Evolutionary conservation across 1,284 basidiomycete species (phyloP).

Genomic region (Puccinia coronata): DNA sequence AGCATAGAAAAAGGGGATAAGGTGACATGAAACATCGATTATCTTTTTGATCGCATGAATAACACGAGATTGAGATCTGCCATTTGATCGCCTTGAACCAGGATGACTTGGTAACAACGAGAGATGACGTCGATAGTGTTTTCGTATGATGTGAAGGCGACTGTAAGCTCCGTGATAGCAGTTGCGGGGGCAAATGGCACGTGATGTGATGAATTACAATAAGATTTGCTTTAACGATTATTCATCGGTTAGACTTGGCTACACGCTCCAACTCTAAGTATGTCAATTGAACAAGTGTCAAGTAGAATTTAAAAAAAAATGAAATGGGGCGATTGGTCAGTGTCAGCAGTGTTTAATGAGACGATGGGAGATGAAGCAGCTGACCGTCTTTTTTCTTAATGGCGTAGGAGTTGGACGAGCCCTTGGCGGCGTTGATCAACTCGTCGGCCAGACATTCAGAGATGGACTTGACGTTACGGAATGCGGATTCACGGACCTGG

Average conservation of each 20-base stretch:
- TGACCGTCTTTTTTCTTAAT: slow-evolving; percentile 80
- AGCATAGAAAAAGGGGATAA: no score
- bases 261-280: slow-evolving; percentile 90
- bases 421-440: slow-evolving; percentile 99
- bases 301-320: background rate
- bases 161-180: background rate
- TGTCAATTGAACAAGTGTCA: background rate
- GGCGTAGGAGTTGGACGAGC: slow-evolving; percentile 99
- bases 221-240: background rate
- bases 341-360: background rate
- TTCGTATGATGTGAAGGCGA: background rate
- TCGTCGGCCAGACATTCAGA: slow-evolving; percentile 94
- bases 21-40: no score
- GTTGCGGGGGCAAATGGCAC: background rate
- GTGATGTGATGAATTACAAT: background rate
- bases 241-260: slow-evolving; percentile 97
- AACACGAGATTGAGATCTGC: no score
- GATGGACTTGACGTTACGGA: slow-evolving; percentile 99
- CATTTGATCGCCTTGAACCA: no score
- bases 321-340: background rate
- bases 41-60: no score
- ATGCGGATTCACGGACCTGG: slow-evolving; percentile 90
- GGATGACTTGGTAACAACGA: no score
- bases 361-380: slow-evolving; percentile 52
- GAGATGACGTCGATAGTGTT: background rate